Percentiles rank a stretch among this genome's conserved stretches.
phyloP scores from a whole-genome alignment of 371 early-diverging fungal species.

The Lichtheimia ramosa region DNA sequence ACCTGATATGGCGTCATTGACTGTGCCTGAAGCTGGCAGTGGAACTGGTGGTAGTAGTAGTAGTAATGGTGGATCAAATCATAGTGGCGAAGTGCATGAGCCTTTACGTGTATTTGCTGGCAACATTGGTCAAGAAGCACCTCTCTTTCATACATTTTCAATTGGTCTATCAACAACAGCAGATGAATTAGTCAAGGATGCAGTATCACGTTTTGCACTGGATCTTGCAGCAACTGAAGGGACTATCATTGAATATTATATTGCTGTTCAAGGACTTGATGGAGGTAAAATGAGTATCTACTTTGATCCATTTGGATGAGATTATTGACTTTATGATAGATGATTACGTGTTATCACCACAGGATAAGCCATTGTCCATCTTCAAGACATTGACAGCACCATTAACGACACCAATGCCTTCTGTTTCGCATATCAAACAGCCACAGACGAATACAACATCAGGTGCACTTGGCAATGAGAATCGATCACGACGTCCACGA shows the following conservation, averaged over 20 bases:
- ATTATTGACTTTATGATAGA: slow-evolving; percentile 25
- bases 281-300: slow-evolving; percentile 42
- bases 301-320: not conserved
- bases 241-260: slow-evolving; percentile 43
- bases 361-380: slow-evolving; percentile 61
- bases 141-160: slow-evolving; percentile 55
- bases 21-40: not conserved
- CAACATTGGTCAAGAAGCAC: slow-evolving; percentile 53
- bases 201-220: slow-evolving; percentile 39
- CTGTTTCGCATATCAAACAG: slow-evolving; percentile 28
- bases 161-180: slow-evolving; percentile 43
- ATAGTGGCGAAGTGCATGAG: not conserved
- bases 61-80: not conserved
- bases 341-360: slow-evolving; percentile 52
- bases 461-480: slow-evolving; percentile 5
- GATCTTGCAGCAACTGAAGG: slow-evolving; percentile 21
- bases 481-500: slow-evolving; percentile 19
- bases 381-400: slow-evolving; percentile 60
- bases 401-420: slow-evolving; percentile 62
- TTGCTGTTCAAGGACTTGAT: slow-evolving; percentile 60
- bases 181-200: slow-evolving; percentile 51
- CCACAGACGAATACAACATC: slow-evolving; percentile 23
- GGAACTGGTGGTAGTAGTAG: not conserved
- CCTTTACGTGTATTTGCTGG: slow-evolving; percentile 57
- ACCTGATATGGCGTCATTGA: not conserved